Conservation (phyloP, 164 flowering plant genomes). For the Umbellularia californica region DNA sequence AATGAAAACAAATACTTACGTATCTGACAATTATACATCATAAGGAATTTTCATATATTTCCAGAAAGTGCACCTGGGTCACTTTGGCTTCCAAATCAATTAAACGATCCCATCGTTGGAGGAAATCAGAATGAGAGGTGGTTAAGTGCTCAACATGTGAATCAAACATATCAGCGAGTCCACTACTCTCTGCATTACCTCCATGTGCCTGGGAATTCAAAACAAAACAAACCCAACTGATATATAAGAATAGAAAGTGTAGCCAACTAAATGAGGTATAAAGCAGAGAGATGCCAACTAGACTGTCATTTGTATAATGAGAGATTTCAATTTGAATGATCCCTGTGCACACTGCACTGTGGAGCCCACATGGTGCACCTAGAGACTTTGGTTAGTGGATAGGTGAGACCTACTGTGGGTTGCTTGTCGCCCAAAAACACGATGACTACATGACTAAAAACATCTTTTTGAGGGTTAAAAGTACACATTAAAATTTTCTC, state of each 20-base stretch:
- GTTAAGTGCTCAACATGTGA: conserved; percentile 61
- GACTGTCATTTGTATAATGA: neutral
- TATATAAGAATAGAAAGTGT: no score
- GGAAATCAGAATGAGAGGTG: conserved; percentile 52
- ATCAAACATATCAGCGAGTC: conserved; percentile 69
- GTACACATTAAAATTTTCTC: no score
- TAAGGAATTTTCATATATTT: neutral
- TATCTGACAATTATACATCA: neutral
- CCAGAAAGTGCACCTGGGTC: conserved; percentile 40
- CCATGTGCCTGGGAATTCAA: conserved; percentile 60
- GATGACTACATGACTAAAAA: neutral
- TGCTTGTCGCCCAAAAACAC: neutral
- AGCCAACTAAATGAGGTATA: no score
- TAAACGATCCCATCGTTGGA: conserved; percentile 75
- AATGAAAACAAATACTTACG: conserved; percentile 10
- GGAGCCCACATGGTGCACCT: neutral
- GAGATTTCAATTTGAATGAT: neutral
- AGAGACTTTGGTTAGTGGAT: neutral
- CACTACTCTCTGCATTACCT: conserved; percentile 75
- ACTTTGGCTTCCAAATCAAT: conserved; percentile 91
- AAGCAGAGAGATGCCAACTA: neutral
- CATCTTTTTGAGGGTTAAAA: neutral
- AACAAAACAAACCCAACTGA: neutral
- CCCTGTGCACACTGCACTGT: neutral
- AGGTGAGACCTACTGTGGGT: neutral